These are phyloP conservation scores for Annona squamosa DNA, from an alignment of 164 flowering plant genomes.

Conservation along the genomic window DNA sequence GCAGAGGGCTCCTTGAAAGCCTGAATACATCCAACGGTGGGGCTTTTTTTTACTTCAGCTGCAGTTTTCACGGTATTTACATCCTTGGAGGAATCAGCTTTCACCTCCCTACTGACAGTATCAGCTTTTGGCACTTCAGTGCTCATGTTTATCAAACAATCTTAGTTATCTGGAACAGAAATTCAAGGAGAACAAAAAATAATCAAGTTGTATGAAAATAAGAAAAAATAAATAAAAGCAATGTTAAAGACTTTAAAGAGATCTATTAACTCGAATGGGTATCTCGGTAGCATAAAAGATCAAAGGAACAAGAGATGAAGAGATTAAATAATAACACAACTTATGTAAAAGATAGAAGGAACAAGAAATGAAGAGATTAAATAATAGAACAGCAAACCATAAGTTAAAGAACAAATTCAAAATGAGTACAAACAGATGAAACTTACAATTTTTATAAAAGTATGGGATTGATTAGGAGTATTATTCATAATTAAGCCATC, in stretches of 20 bases:
- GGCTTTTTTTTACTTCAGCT: not conserved
- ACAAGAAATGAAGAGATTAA: too few relatives aligned
- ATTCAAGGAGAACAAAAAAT: not conserved
- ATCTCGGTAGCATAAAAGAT: not conserved
- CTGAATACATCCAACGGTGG: not conserved
- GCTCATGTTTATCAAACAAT: not conserved
- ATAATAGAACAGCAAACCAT: too few relatives aligned
- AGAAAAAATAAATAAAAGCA: not conserved
- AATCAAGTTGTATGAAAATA: not conserved
- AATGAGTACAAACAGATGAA: too few relatives aligned
- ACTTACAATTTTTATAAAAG: too few relatives aligned
- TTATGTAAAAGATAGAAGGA: too few relatives aligned
- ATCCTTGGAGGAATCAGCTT: constrained; percentile 2
- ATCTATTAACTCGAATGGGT: not conserved
- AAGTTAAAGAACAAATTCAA: too few relatives aligned
- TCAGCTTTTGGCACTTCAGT: constrained; percentile 4
- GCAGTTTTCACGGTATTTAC: not conserved
- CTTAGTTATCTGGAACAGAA: not conserved
- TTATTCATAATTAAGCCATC: too few relatives aligned
- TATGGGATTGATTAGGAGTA: too few relatives aligned
- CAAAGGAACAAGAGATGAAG: not conserved
- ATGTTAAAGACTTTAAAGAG: not conserved
- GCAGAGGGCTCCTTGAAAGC: not conserved
- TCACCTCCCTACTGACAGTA: constrained; percentile 5
- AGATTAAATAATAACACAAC: too few relatives aligned